Evolutionary conservation across 139 green algal species (phyloP).

Genomic region (Zygnema cylindricum): DNA sequence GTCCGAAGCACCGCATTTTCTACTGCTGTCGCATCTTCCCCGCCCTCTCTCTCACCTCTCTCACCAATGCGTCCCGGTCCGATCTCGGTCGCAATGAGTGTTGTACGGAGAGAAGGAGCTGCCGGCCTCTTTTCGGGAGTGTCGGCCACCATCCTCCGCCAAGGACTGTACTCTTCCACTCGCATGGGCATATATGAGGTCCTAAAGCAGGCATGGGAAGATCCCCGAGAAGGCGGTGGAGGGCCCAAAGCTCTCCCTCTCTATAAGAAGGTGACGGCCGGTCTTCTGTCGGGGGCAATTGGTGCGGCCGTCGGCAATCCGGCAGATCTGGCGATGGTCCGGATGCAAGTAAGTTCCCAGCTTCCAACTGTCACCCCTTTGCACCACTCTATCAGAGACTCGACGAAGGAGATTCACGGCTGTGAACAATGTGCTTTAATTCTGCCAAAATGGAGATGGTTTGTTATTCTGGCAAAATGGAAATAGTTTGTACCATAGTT

Average conservation of each 20-base stretch:
- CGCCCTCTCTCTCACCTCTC: no score
- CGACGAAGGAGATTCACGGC: no score
- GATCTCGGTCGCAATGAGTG: conserved; percentile 52
- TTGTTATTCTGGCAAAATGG: no score
- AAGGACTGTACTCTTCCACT: conserved; percentile 95
- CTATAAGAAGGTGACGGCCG: conserved; percentile 62
- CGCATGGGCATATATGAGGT: conserved; percentile 77
- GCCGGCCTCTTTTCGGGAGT: conserved; percentile 73
- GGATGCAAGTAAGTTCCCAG: conserved; percentile 78
- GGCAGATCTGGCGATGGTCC: conserved; percentile 93
- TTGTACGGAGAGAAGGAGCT: conserved; percentile 44
- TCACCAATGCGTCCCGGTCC: conserved; percentile 72
- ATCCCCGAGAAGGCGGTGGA: conserved; percentile 25
- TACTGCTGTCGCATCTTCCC: conserved; percentile 71
- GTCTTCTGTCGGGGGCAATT: conserved; percentile 88
- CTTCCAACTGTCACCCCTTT: no score
- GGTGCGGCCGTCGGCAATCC: conserved; percentile 93
- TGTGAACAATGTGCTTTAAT: no score
- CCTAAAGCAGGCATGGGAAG: neutral
- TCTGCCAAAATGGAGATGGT: no score
- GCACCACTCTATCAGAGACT: no score
- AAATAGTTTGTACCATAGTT: no score
- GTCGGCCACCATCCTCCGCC: conserved; percentile 90
- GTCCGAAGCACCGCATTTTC: neutral
- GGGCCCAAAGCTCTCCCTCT: conserved; percentile 40